These are phyloP conservation scores for Diplodia mutila DNA, from an alignment of 2,329 filamentous ascomycete species.

Conservation along the genomic window DNA sequence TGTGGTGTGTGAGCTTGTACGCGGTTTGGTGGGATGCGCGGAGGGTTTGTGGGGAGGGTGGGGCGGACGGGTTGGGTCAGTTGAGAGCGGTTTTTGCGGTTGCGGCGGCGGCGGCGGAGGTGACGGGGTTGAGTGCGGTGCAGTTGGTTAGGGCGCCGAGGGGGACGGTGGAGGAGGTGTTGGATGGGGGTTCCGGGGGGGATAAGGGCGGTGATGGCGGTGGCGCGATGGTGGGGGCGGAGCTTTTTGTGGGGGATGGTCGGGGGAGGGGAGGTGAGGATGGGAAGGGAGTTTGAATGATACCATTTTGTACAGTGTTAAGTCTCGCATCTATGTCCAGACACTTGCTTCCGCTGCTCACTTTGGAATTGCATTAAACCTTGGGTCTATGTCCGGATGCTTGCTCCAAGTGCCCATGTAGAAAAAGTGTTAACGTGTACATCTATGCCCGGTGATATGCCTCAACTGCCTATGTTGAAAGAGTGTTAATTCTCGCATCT, in stretches of 20 bases:
- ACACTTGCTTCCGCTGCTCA: too few species aligned
- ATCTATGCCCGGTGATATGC: too few species aligned
- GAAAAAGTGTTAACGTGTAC: too few species aligned
- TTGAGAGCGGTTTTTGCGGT: conserved; percentile 38
- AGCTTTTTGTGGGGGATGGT: background rate
- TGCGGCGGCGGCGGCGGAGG: conserved; percentile 32
- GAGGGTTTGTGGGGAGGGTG: conserved; percentile 33
- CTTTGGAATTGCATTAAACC: too few species aligned
- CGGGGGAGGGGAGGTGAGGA: background rate
- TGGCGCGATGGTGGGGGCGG: background rate
- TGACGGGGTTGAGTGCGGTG: conserved; percentile 31
- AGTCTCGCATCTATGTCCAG: background rate
- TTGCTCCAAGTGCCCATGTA: too few species aligned
- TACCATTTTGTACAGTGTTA: too few species aligned
- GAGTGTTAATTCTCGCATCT: too few species aligned
- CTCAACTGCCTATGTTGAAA: too few species aligned
- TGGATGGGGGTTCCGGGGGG: background rate
- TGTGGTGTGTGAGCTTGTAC: conserved; percentile 41
- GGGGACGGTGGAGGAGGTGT: background rate
- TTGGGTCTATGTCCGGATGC: too few species aligned
- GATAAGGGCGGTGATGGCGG: background rate
- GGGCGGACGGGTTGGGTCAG: conserved; percentile 37
- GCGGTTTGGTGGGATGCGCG: conserved; percentile 41
- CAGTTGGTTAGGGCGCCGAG: background rate
- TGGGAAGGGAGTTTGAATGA: background rate